phyloP scores from a whole-genome alignment of 306 rosid genomes.

The Begonia fuchsioides region DNA sequence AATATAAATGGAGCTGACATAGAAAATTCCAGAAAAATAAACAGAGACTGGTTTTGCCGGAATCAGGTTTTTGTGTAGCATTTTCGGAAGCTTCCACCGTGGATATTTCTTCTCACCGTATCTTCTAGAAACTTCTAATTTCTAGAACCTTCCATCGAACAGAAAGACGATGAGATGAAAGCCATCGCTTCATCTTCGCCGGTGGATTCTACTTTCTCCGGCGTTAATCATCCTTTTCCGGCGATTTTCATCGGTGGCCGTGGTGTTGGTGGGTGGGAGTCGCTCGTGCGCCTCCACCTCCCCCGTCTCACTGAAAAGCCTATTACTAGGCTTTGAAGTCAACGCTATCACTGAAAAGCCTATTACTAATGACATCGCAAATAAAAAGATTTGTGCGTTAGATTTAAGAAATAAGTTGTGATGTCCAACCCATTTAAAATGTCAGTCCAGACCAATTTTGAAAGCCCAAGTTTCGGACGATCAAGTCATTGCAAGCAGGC shows the following conservation, averaged over 20 bases:
- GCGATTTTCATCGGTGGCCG: slow-evolving; percentile 65
- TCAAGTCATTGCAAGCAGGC: too few species aligned
- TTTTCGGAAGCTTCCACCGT: neutral
- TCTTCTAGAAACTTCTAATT: neutral
- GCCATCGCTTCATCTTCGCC: slow-evolving; percentile 27
- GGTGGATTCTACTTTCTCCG: neutral
- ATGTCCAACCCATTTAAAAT: too few species aligned
- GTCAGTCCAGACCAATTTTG: too few species aligned
- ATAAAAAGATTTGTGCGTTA: too few species aligned
- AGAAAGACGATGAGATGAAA: slow-evolving; percentile 66
- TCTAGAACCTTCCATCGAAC: slow-evolving; percentile 24
- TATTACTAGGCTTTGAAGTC: slow-evolving; percentile 66
- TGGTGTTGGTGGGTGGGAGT: slow-evolving; percentile 66
- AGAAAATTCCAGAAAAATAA: slow-evolving; percentile 7
- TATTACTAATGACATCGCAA: too few species aligned
- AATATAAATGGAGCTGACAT: slow-evolving; percentile 3
- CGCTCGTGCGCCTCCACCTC: slow-evolving; percentile 94
- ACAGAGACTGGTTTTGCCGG: neutral
- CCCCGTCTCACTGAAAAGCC: slow-evolving; percentile 75
- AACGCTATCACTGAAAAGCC: slow-evolving; percentile 60
- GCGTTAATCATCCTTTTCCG: too few species aligned
- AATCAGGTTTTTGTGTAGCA: neutral
- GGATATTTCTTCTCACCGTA: neutral
- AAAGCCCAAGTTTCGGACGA: too few species aligned
- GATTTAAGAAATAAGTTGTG: too few species aligned